A percentile compares a stretch with the other conserved stretches of the same genome.
Conservation (phyloP, 2,329 filamentous ascomycete species). For the Pyrenochaeta sp. region DNA sequence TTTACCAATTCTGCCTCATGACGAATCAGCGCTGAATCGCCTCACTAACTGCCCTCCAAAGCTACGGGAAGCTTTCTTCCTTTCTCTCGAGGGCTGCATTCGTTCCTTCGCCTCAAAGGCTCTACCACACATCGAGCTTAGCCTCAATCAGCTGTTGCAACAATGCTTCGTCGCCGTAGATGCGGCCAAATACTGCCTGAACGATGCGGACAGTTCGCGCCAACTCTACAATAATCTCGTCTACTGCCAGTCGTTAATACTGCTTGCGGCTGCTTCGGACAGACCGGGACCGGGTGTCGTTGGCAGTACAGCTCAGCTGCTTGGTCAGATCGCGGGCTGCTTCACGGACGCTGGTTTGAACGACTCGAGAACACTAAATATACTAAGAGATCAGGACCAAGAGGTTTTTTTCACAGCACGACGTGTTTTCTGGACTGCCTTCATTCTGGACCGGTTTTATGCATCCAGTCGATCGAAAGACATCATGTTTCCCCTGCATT, state of each 20-base stretch:
- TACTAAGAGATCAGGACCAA: slow-evolving; percentile 40
- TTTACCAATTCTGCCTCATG: slow-evolving; percentile 45
- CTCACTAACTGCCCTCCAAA: slow-evolving; percentile 46
- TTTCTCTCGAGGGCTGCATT: slow-evolving; percentile 44
- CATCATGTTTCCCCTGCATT: slow-evolving; percentile 41
- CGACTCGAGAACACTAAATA: slow-evolving; percentile 33
- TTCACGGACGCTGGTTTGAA: slow-evolving; percentile 44
- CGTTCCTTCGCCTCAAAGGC: slow-evolving; percentile 42
- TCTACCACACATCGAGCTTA: slow-evolving; percentile 35
- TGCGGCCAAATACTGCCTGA: slow-evolving; percentile 37
- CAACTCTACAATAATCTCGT: slow-evolving; percentile 46
- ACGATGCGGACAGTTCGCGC: slow-evolving; percentile 35
- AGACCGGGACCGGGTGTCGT: slow-evolving; percentile 37
- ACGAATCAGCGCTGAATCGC: slow-evolving; percentile 43
- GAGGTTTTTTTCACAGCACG: slow-evolving; percentile 42
- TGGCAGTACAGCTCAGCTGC: slow-evolving; percentile 39
- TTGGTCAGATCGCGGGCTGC: slow-evolving; percentile 43
- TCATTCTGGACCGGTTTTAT: slow-evolving; percentile 50
- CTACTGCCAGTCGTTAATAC: slow-evolving; percentile 43
- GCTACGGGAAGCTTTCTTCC: slow-evolving; percentile 47
- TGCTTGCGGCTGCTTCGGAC: slow-evolving; percentile 46
- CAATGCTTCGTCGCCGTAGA: slow-evolving; percentile 41
- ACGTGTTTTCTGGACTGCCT: slow-evolving; percentile 47
- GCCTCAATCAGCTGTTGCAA: slow-evolving; percentile 38
- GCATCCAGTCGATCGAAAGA: slow-evolving; percentile 46